Conservation (phyloP, 495 filamentous ascomycete genomes). For the Penicillium canescens region DNA sequence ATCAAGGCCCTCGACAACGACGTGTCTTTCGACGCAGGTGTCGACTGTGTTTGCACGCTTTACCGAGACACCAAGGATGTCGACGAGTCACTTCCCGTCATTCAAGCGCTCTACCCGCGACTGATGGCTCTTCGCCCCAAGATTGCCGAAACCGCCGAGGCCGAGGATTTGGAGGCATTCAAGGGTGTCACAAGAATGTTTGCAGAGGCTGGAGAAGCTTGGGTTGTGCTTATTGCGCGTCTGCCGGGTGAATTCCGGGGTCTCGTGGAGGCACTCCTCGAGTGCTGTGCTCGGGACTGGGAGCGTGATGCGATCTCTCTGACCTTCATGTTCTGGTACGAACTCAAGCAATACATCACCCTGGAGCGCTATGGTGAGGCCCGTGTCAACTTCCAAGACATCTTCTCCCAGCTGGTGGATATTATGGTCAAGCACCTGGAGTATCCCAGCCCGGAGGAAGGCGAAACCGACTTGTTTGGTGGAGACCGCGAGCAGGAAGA, state of each 20-base stretch:
- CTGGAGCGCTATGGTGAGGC: constrained; percentile 86
- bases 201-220: constrained; percentile 90
- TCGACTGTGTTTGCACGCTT: constrained; percentile 89
- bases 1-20: constrained; percentile 74
- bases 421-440: constrained; percentile 91
- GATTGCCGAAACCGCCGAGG: constrained; percentile 70
- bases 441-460: constrained; percentile 77
- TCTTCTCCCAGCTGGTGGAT: constrained; percentile 87
- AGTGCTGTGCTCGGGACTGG: constrained; percentile 83
- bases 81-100: constrained; percentile 73
- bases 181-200: constrained; percentile 88
- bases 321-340: constrained; percentile 98
- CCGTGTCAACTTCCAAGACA: constrained; percentile 67
- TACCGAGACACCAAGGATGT: constrained; percentile 92
- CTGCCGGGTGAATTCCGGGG: constrained; percentile 76
- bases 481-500: constrained; percentile 96
- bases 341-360: constrained; percentile 93
- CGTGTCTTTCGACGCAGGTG: constrained; percentile 80
- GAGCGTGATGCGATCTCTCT: constrained; percentile 86
- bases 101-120: constrained; percentile 81
- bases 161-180: constrained; percentile 84
- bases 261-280: constrained; percentile 87
- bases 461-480: constrained; percentile 84
- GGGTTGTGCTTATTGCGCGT: constrained; percentile 86
- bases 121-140: constrained; percentile 77